Evolutionary conservation across 176 grass and related monocot genomes (phyloP).

Genomic region (Raddia guianensis): DNA sequence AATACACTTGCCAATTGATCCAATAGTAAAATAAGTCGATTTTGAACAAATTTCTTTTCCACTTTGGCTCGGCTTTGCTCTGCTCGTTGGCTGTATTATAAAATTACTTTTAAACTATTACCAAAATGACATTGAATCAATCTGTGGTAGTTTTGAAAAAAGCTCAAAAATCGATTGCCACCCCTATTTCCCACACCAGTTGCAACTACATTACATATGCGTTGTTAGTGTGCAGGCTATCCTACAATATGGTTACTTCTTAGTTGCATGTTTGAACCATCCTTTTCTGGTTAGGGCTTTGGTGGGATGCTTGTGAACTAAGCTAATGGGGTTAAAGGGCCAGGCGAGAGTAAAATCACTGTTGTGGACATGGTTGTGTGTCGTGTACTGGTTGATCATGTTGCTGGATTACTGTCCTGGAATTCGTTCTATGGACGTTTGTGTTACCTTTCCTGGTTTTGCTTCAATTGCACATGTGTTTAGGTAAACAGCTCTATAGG

Average conservation of each 20-base stretch:
- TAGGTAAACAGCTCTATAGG: background rate
- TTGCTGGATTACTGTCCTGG: background rate
- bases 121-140: too few species aligned
- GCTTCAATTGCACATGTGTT: background rate
- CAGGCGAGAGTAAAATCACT: background rate
- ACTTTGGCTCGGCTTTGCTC: too few species aligned
- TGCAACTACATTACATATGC: background rate
- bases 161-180: too few species aligned
- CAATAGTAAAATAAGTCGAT: too few species aligned
- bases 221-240: background rate
- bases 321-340: background rate
- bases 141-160: too few species aligned
- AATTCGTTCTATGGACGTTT: background rate
- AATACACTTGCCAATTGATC: too few species aligned
- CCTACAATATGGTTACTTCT: background rate
- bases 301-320: background rate
- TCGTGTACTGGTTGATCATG: background rate
- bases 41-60: too few species aligned
- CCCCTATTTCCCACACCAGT: background rate
- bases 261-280: conserved; percentile 1
- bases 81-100: too few species aligned
- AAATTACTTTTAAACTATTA: too few species aligned
- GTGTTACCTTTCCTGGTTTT: background rate
- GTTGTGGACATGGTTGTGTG: background rate
- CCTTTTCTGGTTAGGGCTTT: background rate